These are phyloP conservation scores for Venturia oleaginea DNA, from an alignment of 2,329 filamentous ascomycete genomes.

Conservation along the genomic window DNA sequence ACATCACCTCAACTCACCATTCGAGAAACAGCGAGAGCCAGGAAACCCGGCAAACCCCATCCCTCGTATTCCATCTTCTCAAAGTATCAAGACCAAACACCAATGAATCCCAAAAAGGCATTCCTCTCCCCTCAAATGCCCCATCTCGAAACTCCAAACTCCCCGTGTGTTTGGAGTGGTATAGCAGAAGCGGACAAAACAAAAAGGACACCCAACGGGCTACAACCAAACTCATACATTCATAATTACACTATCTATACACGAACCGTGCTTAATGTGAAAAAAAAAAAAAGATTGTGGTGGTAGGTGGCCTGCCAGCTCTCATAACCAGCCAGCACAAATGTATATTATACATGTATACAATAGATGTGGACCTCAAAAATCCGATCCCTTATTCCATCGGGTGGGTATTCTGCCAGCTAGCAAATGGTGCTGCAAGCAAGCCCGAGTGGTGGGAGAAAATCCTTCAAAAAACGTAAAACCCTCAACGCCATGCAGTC, in stretches of 20 bases:
- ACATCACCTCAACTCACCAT: too few relatives aligned
- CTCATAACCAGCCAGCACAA: background rate
- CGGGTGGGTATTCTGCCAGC: background rate
- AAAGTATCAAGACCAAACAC: too few relatives aligned
- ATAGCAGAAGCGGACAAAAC: too few relatives aligned
- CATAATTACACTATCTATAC: background rate
- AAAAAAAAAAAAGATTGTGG: background rate
- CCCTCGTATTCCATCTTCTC: too few relatives aligned
- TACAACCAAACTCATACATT: background rate
- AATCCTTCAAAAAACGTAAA: background rate
- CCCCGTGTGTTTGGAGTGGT: too few relatives aligned
- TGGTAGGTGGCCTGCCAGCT: background rate
- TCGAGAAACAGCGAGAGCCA: too few relatives aligned
- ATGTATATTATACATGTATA: conserved; percentile 1
- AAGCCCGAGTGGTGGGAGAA: background rate
- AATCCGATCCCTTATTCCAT: background rate
- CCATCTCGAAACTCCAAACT: too few relatives aligned
- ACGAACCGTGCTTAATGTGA: background rate
- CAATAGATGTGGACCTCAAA: background rate
- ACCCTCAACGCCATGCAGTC: background rate
- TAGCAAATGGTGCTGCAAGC: background rate
- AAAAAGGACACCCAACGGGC: background rate
- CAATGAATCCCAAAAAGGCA: too few relatives aligned
- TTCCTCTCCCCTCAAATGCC: too few relatives aligned
- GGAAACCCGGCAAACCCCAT: too few relatives aligned